Evolutionary conservation across 352 stramenopile genomes (phyloP), one percentile per base, ranked within the genome.

Genomic region (Phytophthora tubulina): DNA sequence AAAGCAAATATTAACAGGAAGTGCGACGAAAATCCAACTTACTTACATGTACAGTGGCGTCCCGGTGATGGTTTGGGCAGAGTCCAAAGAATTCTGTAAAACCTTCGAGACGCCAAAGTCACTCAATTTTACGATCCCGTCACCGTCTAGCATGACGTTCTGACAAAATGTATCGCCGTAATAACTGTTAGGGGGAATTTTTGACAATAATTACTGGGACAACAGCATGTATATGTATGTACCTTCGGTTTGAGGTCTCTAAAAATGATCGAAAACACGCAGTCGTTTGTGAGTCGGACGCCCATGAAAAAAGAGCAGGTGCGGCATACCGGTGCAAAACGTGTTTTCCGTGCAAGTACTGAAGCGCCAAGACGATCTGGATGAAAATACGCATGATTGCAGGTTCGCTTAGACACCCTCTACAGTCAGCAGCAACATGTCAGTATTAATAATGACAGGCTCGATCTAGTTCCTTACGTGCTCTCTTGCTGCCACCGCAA

Each of bases 31-130:
- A 50, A 33, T 53, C n/a, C 13, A 32, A 50, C 70, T 38, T 75
- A 50, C 70, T 38, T 75, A 91, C 75, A 96, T 90, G 78, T 96
- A 95, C 33, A 84, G 64, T 0, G 88, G 89, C 0, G 90, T 97
- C 6, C 90, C 90, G 3, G 82, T 82, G n/a, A 88, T 70, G 2
- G 85, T 93, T 62, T 86, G 56, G 0, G 82, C 86, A 0, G 55
- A 65, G 32, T 91, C 84, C 6, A 86, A 39, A 8, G 88, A 78
- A 62, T 76, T 41, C 11, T 84, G 57, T 4, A 92, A 74, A 4
- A 61, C 45, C 27, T 82, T 79, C 3, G 85, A 80, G 11, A 91
- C 80, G 0, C 85, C 86, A 72, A 94, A 92, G 64, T 94, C 86
- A 38, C 79, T 92, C 31, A 96, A 27, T 62, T 95, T 95, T 30